Conservation (phyloP, 1,139 yeast genomes). For the Geotrichum restrictum region DNA sequence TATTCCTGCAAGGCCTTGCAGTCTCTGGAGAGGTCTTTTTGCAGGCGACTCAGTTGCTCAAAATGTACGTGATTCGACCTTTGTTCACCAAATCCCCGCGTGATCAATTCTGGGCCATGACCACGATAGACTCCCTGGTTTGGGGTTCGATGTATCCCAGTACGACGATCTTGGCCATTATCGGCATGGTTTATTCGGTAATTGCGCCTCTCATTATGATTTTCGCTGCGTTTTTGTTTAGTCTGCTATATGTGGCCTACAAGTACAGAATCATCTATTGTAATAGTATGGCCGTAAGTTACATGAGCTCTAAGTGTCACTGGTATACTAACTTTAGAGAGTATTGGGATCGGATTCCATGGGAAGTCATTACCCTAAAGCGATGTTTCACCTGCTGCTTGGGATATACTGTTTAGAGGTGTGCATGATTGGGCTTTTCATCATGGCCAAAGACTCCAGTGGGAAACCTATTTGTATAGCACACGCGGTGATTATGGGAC, state of each 20-base stretch:
- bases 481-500: slow-evolving; percentile 25
- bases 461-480: slow-evolving; percentile 35
- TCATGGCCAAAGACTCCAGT: slow-evolving; percentile 50
- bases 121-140: slow-evolving; percentile 45
- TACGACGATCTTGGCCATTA: slow-evolving; percentile 70
- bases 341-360: slow-evolving; percentile 56
- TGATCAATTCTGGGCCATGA: slow-evolving; percentile 47
- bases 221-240: slow-evolving; percentile 56
- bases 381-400: slow-evolving; percentile 67
- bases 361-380: slow-evolving; percentile 68
- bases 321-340: slow-evolving; percentile 9
- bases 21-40: slow-evolving; percentile 58
- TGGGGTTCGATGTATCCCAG: slow-evolving; percentile 82
- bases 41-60: slow-evolving; percentile 49
- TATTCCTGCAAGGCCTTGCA: slow-evolving; percentile 67
- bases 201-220: slow-evolving; percentile 73
- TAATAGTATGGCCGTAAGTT: slow-evolving; percentile 36
- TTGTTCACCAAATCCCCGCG: slow-evolving; percentile 58
- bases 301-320: not conserved
- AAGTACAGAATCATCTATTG: slow-evolving; percentile 54
- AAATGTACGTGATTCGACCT: slow-evolving; percentile 42
- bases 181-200: slow-evolving; percentile 70
- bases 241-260: slow-evolving; percentile 57
- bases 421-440: slow-evolving; percentile 70
- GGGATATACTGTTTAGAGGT: slow-evolving; percentile 79